These are phyloP conservation scores for Hymenotorrendiella dingleyae DNA, from an alignment of 2,329 filamentous ascomycete genomes.

Conservation along the genomic window DNA sequence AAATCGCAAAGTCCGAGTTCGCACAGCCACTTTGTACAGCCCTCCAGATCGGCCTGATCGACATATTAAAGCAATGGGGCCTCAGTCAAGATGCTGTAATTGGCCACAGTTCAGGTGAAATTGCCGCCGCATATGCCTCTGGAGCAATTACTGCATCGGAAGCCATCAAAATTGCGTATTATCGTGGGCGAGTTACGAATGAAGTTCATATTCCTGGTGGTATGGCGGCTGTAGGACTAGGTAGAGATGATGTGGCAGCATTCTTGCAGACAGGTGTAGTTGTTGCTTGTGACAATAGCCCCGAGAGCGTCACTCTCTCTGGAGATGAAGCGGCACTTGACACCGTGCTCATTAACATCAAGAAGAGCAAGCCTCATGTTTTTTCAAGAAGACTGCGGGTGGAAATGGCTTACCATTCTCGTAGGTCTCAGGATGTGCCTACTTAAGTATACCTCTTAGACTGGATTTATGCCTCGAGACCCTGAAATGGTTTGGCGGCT, in stretches of 20 bases:
- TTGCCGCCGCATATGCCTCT: constrained; percentile 36
- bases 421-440: constrained; percentile 18
- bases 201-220: constrained; percentile 27
- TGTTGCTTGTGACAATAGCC: constrained; percentile 30
- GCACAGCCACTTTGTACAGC: constrained; percentile 20
- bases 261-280: constrained; percentile 13
- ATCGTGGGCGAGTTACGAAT: constrained; percentile 6
- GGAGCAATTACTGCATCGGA: constrained; percentile 24
- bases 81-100: constrained; percentile 31
- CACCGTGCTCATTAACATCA: constrained; percentile 7
- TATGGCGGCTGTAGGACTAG: constrained; percentile 44
- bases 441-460: background rate
- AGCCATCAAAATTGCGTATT: constrained; percentile 18
- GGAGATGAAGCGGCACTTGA: constrained; percentile 17
- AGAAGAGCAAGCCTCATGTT: constrained; percentile 17
- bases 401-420: constrained; percentile 28
- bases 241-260: constrained; percentile 19
- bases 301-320: constrained; percentile 20
- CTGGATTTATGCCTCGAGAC: no score
- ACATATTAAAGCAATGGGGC: constrained; percentile 17
- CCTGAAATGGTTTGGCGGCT: no score
- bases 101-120: constrained; percentile 37
- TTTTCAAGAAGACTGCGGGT: constrained; percentile 21
- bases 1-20: constrained; percentile 9
- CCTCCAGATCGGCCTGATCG: constrained; percentile 18